Conservation (phyloP, 768 basidiomycete species). For the Favolaschia claudopus region DNA sequence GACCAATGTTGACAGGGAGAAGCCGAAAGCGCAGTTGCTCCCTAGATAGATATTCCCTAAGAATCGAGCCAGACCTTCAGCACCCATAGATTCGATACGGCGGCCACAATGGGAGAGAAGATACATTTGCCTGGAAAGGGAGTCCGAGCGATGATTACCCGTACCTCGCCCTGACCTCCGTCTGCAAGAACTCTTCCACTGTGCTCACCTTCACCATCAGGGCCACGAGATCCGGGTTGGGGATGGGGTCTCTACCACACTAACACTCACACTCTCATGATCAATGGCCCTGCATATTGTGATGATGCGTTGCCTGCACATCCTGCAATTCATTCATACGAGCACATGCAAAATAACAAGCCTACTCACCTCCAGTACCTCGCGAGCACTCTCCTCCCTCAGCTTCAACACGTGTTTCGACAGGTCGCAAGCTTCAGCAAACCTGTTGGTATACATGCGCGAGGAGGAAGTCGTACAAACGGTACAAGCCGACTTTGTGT, state of each 20-base stretch:
- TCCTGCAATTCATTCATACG: constrained; percentile 38
- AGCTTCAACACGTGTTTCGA: constrained; percentile 68
- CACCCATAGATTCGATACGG: no score
- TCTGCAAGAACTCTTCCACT: not conserved
- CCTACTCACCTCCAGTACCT: constrained; percentile 39
- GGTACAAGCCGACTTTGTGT: constrained; percentile 87
- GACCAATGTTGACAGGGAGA: no score
- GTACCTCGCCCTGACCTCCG: not conserved
- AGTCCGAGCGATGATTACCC: no score
- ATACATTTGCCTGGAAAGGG: no score
- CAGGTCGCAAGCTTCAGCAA: constrained; percentile 51
- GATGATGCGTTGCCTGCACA: constrained; percentile 58
- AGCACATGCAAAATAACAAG: not conserved
- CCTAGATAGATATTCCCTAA: no score
- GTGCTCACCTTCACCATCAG: not conserved
- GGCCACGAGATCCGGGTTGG: not conserved
- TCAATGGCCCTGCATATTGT: no score
- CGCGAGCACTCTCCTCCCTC: constrained; percentile 86
- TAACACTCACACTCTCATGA: no score
- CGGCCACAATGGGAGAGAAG: no score
- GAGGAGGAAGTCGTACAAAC: constrained; percentile 39
- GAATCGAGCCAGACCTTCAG: no score
- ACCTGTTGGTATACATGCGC: constrained; percentile 6
- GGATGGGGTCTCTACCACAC: no score
- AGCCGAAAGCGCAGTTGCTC: no score